Evolutionary conservation across 805 yeast genomes (phyloP), one percentile per base, ranked within the genome.

Genomic region (Monosporozyma aerobia): DNA sequence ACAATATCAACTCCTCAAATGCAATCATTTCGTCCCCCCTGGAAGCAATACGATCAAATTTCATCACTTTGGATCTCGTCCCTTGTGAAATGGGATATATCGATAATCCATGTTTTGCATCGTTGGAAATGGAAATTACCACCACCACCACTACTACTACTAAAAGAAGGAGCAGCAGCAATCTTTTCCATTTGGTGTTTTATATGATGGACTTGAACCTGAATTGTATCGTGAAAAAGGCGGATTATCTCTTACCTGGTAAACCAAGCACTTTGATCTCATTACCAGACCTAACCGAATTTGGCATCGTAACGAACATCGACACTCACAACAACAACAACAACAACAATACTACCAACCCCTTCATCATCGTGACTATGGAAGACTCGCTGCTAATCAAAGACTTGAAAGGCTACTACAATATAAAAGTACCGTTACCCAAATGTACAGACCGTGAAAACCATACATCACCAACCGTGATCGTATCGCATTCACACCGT

Each of bases 141-240:
- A 4, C 29, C 29, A 4, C 29, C 6, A 27, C 29, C 29, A 27
- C 29, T 6, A 27, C 7, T 27, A 27, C 29, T 7, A 27, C 29
- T 7, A 27, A 27, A 22, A 40, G 10, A 5, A 16, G 40, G 1
- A 29, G 7, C 3, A 37, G 23, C 25, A 63, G 65, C 32, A 63
- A 59, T 22, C 63, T 61, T 53, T 74, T 69, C 49, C 57, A 62
- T 30, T 70, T 92, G 50, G 77, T 80, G 3, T 85, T 79, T 63
- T 92, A 92, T 69, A 92, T 88, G 61, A 69, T 90, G 27, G 97
- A 94, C 65, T 75, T 87, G 43, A 97, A 97, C 0, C 71, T 92
- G 47, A 90, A 90, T 62, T 86, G 85, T 63, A 78, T 90, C 1
- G 74, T 85, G 1, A 77, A 76, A 53, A 75, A 74, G 49, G 57